phyloP scores from a whole-genome alignment of 108 stramenopile genomes.

The Skeletonema marinoi region DNA sequence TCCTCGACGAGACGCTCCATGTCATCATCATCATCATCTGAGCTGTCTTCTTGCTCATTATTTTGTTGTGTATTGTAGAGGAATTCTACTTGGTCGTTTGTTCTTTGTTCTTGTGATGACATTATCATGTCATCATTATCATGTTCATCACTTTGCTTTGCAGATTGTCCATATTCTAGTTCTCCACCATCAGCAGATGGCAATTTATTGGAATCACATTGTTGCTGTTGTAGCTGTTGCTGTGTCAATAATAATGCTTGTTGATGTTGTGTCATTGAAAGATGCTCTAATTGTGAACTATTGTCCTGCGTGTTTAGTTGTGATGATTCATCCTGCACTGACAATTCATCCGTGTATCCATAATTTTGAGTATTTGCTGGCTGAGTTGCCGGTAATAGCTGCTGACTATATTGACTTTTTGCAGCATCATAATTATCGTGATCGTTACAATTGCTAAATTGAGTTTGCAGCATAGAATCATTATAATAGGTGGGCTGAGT shows the following conservation, averaged over 20 bases:
- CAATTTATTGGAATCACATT: not conserved
- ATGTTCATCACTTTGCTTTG: not conserved
- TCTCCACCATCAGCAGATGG: not conserved
- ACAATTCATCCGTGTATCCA: not conserved
- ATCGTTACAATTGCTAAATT: not conserved
- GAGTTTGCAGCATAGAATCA: not conserved
- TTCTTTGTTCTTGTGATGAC: not conserved
- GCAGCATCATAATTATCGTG: not conserved
- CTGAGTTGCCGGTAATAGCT: not conserved
- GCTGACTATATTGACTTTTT: not conserved
- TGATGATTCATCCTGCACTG: not conserved
- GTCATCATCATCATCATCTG: not conserved
- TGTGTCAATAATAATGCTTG: too few species aligned
- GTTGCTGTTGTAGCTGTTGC: not conserved
- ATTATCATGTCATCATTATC: not conserved
- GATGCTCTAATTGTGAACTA: not conserved
- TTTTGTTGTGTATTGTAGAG: not conserved
- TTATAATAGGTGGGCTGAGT: not conserved
- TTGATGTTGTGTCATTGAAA: not conserved
- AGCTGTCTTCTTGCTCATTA: not conserved
- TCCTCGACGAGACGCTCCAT: not conserved
- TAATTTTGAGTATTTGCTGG: not conserved
- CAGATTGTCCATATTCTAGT: not conserved
- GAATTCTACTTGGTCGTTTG: not conserved
- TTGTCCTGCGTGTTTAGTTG: not conserved